Evolutionary conservation across 495 filamentous ascomycete species (phyloP).

Genomic region (Saxophila tyrrhenica): DNA sequence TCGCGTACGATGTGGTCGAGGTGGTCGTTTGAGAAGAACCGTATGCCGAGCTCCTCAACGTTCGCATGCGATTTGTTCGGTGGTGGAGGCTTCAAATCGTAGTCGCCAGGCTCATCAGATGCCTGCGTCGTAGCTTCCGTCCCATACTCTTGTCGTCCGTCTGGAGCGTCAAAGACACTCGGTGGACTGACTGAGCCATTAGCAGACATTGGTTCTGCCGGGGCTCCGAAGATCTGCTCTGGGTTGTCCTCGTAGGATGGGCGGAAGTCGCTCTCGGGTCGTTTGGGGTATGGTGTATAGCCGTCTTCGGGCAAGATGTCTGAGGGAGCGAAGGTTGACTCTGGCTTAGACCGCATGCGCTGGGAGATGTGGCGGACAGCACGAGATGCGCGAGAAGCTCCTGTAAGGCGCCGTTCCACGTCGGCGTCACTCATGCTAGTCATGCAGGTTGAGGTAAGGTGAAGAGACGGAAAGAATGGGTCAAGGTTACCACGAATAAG

Average conservation of each 20-base stretch:
- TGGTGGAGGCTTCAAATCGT: constrained; percentile 29
- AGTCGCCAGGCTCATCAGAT: constrained; percentile 18
- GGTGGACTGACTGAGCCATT: not conserved
- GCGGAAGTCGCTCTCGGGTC: not conserved
- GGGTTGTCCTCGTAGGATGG: not conserved
- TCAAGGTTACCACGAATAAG: too few species aligned
- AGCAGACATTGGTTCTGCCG: not conserved
- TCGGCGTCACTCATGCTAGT: not conserved
- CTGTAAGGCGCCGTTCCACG: not conserved
- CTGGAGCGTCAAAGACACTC: constrained; percentile 8
- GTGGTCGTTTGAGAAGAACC: constrained; percentile 29
- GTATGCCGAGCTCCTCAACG: constrained; percentile 22
- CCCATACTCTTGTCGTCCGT: constrained; percentile 3
- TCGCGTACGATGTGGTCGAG: constrained; percentile 28
- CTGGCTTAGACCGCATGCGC: not conserved
- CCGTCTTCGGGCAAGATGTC: constrained; percentile 1
- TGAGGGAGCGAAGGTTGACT: constrained; percentile 2
- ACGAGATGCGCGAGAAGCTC: not conserved
- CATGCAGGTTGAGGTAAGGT: not conserved
- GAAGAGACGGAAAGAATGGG: not conserved
- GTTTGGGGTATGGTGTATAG: not conserved
- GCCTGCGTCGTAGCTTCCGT: constrained; percentile 14
- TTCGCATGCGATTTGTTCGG: constrained; percentile 24
- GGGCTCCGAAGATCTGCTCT: not conserved
- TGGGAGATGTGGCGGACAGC: not conserved